phyloP scores from a whole-genome alignment of 1,284 basidiomycete species.

The Ustilago esculenta region DNA sequence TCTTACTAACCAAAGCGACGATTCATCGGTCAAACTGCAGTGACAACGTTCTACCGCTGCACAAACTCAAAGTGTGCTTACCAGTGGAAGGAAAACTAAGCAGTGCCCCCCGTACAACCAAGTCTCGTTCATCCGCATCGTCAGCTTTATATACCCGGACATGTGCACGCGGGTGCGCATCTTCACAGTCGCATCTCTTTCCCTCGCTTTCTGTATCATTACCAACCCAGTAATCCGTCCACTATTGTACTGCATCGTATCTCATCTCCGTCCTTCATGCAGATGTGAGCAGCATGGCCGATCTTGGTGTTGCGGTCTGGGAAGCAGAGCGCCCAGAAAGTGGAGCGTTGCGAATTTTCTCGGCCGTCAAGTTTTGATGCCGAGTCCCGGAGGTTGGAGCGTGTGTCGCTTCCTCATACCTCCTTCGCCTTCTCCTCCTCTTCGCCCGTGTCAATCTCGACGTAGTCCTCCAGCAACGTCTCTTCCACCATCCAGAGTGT shows the following conservation, averaged over 20 bases:
- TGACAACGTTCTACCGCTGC: constrained; percentile 65
- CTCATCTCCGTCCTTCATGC: background rate
- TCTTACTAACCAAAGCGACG: background rate
- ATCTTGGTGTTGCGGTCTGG: too few relatives aligned
- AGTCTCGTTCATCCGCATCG: background rate
- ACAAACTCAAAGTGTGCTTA: constrained; percentile 55
- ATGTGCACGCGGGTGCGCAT: background rate
- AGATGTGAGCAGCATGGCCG: too few relatives aligned
- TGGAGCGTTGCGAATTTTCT: background rate
- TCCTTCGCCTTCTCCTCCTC: too few relatives aligned
- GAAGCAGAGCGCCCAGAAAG: background rate
- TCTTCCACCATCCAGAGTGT: too few relatives aligned
- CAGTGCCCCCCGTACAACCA: background rate
- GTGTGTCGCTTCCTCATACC: too few relatives aligned
- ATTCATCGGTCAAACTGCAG: constrained; percentile 15
- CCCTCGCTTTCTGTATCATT: too few relatives aligned
- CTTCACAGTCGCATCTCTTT: background rate
- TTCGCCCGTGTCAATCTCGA: too few relatives aligned
- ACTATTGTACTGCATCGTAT: background rate
- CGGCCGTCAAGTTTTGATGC: background rate
- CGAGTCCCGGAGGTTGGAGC: too few relatives aligned
- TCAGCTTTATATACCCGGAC: constrained; percentile 2
- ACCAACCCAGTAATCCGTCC: too few relatives aligned
- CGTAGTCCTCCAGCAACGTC: too few relatives aligned
- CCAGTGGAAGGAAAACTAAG: constrained; percentile 62